Percentiles rank a stretch among this genome's conserved stretches.
phyloP scores from a whole-genome alignment of 2,329 filamentous ascomycete genomes.

The Aspergillus sclerotialis region DNA sequence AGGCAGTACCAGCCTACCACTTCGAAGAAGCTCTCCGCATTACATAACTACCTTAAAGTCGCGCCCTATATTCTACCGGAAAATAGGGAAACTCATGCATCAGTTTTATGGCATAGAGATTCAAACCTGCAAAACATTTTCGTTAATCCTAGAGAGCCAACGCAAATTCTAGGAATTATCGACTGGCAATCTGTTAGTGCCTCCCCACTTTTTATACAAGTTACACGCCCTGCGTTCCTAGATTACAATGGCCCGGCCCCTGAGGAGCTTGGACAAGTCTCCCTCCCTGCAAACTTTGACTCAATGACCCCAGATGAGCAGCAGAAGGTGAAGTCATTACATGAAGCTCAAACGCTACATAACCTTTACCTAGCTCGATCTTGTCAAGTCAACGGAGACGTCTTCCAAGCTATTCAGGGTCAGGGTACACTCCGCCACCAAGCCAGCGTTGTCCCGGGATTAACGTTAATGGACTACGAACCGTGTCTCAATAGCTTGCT shows the following conservation, averaged over 20 bases:
- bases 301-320: constrained; percentile 13
- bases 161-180: constrained; percentile 5
- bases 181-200: constrained; percentile 6
- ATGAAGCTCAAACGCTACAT: constrained; percentile 15
- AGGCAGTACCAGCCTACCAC: constrained; percentile 3
- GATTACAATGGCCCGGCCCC: constrained; percentile 17
- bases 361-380: constrained; percentile 16
- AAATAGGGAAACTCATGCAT: constrained; percentile 12
- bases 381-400: constrained; percentile 9
- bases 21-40: background rate
- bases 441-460: constrained; percentile 14
- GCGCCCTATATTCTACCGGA: constrained; percentile 1
- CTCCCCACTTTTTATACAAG: constrained; percentile 4
- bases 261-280: constrained; percentile 8
- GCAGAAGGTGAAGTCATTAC: constrained; percentile 13
- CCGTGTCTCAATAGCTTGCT: constrained; percentile 12
- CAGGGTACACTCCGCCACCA: constrained; percentile 15
- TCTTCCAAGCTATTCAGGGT: constrained; percentile 13
- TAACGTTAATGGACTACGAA: constrained; percentile 16
- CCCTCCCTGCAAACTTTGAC: constrained; percentile 13
- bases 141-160: constrained; percentile 7
- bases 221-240: constrained; percentile 12
- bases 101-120: constrained; percentile 11
- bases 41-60: constrained; percentile 11
- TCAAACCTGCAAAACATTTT: constrained; percentile 20